phyloP scores from a whole-genome alignment of 2,329 filamentous ascomycete species.

The Triangularia setosa region DNA sequence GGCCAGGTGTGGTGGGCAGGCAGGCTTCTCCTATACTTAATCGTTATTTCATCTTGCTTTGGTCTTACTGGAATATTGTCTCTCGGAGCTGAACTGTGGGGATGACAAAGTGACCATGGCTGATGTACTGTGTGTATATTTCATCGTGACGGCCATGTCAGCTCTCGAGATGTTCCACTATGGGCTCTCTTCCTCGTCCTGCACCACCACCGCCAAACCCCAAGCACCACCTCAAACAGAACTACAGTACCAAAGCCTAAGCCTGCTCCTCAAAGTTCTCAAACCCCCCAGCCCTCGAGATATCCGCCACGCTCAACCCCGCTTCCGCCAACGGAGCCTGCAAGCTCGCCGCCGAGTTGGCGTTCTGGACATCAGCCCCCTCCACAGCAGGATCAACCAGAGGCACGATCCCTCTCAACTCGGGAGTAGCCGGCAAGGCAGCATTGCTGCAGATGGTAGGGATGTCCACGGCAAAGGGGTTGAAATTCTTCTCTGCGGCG shows the following conservation, averaged over 20 bases:
- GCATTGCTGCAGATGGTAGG: constrained; percentile 63
- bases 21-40: too few relatives aligned
- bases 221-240: background rate
- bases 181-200: background rate
- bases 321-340: constrained; percentile 55
- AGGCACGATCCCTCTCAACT: constrained; percentile 63
- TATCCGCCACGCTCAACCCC: constrained; percentile 62
- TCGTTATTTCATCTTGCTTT: too few relatives aligned
- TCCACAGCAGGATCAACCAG: constrained; percentile 62
- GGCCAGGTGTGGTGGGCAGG: too few relatives aligned
- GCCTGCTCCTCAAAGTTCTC: constrained; percentile 50
- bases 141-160: background rate
- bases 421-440: constrained; percentile 55
- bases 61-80: too few relatives aligned
- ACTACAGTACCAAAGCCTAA: background rate
- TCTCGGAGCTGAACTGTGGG: background rate
- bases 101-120: background rate
- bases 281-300: constrained; percentile 60
- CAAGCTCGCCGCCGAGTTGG: constrained; percentile 52
- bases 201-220: background rate
- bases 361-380: constrained; percentile 55
- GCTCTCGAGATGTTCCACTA: background rate
- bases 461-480: constrained; percentile 57
- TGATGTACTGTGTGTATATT: background rate
- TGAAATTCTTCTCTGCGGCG: constrained; percentile 69